These are phyloP conservation scores for Myriosclerotinia scirpicola DNA, from an alignment of 2,329 filamentous ascomycete species.

Conservation along the genomic window DNA sequence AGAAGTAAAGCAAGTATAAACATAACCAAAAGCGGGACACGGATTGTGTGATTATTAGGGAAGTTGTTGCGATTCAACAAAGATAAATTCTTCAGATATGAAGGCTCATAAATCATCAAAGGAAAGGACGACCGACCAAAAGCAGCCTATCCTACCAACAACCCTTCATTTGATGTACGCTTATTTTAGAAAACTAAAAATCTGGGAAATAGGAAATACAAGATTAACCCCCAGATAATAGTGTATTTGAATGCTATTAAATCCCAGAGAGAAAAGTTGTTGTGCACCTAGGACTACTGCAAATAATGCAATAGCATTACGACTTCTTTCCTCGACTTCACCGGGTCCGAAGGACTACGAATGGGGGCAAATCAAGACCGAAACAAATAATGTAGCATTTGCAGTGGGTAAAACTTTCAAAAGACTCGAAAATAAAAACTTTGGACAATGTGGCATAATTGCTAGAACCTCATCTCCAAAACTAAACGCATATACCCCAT, in stretches of 20 bases:
- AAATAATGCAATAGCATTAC: neutral
- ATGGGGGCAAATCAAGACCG: too few species aligned
- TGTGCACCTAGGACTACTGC: constrained; percentile 7
- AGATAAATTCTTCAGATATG: neutral
- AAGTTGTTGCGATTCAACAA: neutral
- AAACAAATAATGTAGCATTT: neutral
- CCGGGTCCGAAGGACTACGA: neutral
- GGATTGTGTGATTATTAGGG: neutral
- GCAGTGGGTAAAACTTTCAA: neutral
- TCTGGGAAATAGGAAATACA: neutral
- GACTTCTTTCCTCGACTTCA: neutral
- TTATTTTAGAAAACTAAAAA: neutral
- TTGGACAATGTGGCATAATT: neutral
- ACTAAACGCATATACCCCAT: neutral
- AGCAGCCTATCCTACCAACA: neutral
- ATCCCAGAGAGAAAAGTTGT: neutral
- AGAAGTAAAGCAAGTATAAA: constrained; percentile 1
- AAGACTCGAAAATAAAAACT: neutral
- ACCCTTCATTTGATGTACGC: neutral
- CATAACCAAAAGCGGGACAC: neutral
- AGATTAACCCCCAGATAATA: neutral
- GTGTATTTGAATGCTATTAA: neutral
- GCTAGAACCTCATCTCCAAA: neutral
- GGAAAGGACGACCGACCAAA: neutral
- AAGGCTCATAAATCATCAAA: neutral